These are phyloP conservation scores for Iris pallida DNA, from an alignment of 116 monocot genomes.

Conservation along the genomic window DNA sequence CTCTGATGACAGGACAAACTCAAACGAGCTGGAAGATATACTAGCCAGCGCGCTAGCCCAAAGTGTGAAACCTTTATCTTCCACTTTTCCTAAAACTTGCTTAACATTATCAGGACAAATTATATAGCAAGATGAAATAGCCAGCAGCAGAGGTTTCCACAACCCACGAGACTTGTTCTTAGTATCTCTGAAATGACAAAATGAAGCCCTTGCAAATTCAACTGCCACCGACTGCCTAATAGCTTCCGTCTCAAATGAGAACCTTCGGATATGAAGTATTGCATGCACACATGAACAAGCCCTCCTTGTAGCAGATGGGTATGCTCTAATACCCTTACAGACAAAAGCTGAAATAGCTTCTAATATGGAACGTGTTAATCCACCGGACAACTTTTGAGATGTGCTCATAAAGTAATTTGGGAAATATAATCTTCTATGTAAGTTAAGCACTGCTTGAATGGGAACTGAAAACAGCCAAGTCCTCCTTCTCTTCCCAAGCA, in stretches of 20 bases:
- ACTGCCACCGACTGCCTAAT: constrained; percentile 36
- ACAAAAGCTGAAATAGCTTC: constrained; percentile 56
- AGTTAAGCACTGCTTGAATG: constrained; percentile 47
- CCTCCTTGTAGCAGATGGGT: constrained; percentile 57
- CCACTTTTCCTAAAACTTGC: constrained; percentile 30
- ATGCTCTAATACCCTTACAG: constrained; percentile 39
- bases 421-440: constrained; percentile 28
- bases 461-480: constrained; percentile 49
- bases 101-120: constrained; percentile 49
- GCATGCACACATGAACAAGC: constrained; percentile 55
- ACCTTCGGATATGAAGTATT: constrained; percentile 41
- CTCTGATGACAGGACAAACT: constrained; percentile 32
- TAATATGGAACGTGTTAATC: constrained; percentile 31
- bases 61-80: constrained; percentile 34
- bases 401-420: constrained; percentile 31
- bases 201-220: constrained; percentile 38
- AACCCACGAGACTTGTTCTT: constrained; percentile 28
- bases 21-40: constrained; percentile 36
- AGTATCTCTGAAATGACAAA: constrained; percentile 38
- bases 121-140: constrained; percentile 64
- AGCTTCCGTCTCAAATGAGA: constrained; percentile 31
- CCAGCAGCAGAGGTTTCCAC: constrained; percentile 50
- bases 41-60: constrained; percentile 48
- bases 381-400: constrained; percentile 15
- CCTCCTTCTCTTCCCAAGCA: constrained; percentile 78